Conservation (phyloP, 2,329 filamentous ascomycete genomes). For the Cryphonectria nitschkei region DNA sequence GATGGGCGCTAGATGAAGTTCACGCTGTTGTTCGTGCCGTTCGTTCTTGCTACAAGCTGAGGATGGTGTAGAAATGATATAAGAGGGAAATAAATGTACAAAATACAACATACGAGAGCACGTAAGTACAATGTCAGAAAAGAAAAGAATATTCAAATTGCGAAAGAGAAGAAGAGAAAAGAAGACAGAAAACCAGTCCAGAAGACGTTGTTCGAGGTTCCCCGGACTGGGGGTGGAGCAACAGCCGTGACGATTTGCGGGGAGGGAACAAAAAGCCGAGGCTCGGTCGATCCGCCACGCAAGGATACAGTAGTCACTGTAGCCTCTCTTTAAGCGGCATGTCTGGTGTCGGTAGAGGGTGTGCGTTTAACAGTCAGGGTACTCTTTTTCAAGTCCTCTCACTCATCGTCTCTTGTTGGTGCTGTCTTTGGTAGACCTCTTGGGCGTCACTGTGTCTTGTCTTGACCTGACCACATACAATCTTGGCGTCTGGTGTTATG, state of each 20-base stretch:
- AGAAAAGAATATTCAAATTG: background rate
- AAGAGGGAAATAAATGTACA: too few relatives aligned
- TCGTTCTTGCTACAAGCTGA: background rate
- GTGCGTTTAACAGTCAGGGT: too few relatives aligned
- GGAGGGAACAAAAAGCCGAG: slow-evolving; percentile 22
- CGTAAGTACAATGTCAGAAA: background rate
- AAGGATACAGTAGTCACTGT: background rate
- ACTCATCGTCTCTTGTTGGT: background rate
- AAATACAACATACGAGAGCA: background rate
- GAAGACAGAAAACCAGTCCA: background rate
- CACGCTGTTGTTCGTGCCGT: background rate
- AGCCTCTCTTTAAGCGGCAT: background rate
- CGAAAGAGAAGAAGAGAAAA: background rate
- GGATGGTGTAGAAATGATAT: background rate
- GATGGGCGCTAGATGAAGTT: background rate
- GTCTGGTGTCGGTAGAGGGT: background rate
- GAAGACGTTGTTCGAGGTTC: background rate
- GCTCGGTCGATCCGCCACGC: slow-evolving; percentile 19
- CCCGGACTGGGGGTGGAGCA: slow-evolving; percentile 14
- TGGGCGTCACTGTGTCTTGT: background rate
- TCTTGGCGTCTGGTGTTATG: too few relatives aligned
- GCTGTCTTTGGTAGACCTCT: background rate
- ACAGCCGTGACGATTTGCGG: slow-evolving; percentile 21
- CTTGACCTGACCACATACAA: background rate
- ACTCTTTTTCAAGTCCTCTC: background rate